Conservation (phyloP, 225 moss, liverwort and hornwort species). For the Ulota crispa region DNA sequence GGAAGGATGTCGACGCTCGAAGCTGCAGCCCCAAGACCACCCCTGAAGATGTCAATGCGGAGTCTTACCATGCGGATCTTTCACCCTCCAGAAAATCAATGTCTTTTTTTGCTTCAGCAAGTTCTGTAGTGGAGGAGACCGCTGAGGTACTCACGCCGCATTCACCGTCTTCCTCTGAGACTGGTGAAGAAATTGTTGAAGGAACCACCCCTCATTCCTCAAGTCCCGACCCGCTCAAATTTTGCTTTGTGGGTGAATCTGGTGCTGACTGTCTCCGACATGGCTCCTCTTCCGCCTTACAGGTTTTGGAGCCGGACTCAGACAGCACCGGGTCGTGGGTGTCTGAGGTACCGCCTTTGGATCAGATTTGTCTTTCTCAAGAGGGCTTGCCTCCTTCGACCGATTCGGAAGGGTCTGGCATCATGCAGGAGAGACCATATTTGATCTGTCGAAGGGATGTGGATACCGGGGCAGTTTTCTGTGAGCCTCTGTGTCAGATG, state of each 20-base stretch:
- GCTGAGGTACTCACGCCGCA: slow-evolving; percentile 16
- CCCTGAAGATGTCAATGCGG: background rate
- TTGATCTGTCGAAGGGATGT: slow-evolving; percentile 54
- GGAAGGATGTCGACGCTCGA: slow-evolving; percentile 14
- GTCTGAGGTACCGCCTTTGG: slow-evolving; percentile 35
- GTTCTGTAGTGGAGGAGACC: slow-evolving; percentile 36
- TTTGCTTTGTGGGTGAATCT: slow-evolving; percentile 49
- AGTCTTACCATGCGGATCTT: background rate
- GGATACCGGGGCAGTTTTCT: slow-evolving; percentile 33
- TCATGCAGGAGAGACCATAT: slow-evolving; percentile 36
- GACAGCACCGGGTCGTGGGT: slow-evolving; percentile 27
- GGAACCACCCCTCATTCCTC: background rate
- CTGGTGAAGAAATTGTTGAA: slow-evolving; percentile 22
- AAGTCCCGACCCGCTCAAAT: slow-evolving; percentile 25
- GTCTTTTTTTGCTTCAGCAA: slow-evolving; percentile 55
- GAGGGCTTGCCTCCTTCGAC: slow-evolving; percentile 31
- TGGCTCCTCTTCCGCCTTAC: slow-evolving; percentile 15
- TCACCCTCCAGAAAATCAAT: slow-evolving; percentile 37
- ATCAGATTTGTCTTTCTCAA: slow-evolving; percentile 40
- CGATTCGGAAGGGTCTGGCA: slow-evolving; percentile 22
- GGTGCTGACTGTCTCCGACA: slow-evolving; percentile 37
- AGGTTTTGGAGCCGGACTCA: slow-evolving; percentile 19
- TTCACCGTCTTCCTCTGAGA: background rate
- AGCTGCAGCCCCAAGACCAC: slow-evolving; percentile 11
- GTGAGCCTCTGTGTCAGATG: slow-evolving; percentile 54